Evolutionary conservation across 306 rosid genomes (phyloP).

Genomic region (Cicer arietinum): DNA sequence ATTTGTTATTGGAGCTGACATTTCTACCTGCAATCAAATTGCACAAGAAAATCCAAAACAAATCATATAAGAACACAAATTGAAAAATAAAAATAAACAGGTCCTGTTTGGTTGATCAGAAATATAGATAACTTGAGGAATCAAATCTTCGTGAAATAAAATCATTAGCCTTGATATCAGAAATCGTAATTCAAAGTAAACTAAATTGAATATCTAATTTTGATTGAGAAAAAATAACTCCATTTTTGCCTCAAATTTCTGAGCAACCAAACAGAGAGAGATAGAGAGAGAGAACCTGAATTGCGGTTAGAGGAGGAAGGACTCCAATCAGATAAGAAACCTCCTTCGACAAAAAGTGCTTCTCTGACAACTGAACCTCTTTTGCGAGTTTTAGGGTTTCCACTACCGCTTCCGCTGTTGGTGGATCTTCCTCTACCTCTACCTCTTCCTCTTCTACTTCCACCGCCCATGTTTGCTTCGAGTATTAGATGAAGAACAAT

Average conservation of each 20-base stretch:
- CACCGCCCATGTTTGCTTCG: conserved; percentile 64
- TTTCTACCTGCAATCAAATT: conserved; percentile 64
- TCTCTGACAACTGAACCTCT: conserved; percentile 49
- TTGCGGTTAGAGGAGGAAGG: conserved; percentile 37
- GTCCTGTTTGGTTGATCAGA: conserved; percentile 18
- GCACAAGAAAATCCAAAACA: conserved; percentile 39
- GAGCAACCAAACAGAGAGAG: conserved; percentile 26
- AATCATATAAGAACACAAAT: conserved; percentile 30
- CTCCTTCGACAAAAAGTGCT: conserved; percentile 71
- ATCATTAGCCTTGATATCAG: background rate
- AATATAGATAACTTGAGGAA: background rate
- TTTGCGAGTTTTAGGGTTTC: conserved; percentile 46
- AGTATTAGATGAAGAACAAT: conserved; percentile 3
- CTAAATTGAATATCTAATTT: background rate
- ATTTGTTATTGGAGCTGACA: conserved; percentile 45
- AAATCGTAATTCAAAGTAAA: background rate
- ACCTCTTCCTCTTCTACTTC: conserved; percentile 56
- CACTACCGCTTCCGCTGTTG: conserved; percentile 8
- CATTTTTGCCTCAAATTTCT: background rate
- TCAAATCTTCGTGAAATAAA: conserved; percentile 3
- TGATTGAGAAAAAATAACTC: background rate
- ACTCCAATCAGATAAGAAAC: conserved; percentile 77
- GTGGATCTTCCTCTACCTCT: conserved; percentile 50
- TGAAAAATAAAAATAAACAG: background rate
- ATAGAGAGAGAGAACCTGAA: conserved; percentile 55